A percentile compares a stretch with the other conserved stretches of the same genome.
Conservation (phyloP, 495 filamentous ascomycete species). For the Aspergillus panamensis region DNA sequence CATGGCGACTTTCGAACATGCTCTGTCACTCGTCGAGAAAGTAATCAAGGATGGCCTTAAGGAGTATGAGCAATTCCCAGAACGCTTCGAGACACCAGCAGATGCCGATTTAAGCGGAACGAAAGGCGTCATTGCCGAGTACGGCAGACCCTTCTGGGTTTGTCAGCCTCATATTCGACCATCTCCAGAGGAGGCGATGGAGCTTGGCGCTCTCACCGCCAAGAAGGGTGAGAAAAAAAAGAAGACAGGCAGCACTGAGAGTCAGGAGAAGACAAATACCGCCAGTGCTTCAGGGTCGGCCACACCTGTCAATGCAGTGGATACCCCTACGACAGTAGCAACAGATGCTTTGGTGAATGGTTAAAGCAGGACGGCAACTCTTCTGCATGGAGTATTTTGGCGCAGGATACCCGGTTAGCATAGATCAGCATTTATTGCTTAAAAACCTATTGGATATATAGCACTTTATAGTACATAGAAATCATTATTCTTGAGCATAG, state of each 20-base stretch:
- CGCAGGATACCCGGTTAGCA: neutral
- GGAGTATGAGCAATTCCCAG: slow-evolving; percentile 63
- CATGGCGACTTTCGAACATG: slow-evolving; percentile 65
- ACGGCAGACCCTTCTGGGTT: slow-evolving; percentile 83
- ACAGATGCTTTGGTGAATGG: slow-evolving; percentile 39
- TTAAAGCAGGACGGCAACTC: slow-evolving; percentile 12
- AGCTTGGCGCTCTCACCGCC: slow-evolving; percentile 68
- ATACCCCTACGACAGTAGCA: slow-evolving; percentile 25
- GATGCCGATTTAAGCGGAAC: slow-evolving; percentile 51
- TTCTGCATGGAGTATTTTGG: neutral
- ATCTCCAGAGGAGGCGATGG: slow-evolving; percentile 81
- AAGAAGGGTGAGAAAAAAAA: slow-evolving; percentile 51
- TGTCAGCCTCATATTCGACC: slow-evolving; percentile 89
- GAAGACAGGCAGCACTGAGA: slow-evolving; percentile 19
- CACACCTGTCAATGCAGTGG: slow-evolving; percentile 10
- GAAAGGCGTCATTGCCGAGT: slow-evolving; percentile 61
- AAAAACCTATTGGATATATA: neutral
- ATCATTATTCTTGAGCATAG: neutral
- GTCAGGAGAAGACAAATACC: slow-evolving; percentile 14
- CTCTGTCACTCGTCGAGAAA: slow-evolving; percentile 62
- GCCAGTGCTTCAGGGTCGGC: slow-evolving; percentile 19
- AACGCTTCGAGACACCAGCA: slow-evolving; percentile 44
- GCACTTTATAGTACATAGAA: neutral
- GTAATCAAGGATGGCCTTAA: slow-evolving; percentile 68
- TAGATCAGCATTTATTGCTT: slow-evolving; percentile 1